Evolutionary conservation across 1,284 basidiomycete species (phyloP), one percentile per base, ranked within the genome.

Genomic region (Irpex sp.): DNA sequence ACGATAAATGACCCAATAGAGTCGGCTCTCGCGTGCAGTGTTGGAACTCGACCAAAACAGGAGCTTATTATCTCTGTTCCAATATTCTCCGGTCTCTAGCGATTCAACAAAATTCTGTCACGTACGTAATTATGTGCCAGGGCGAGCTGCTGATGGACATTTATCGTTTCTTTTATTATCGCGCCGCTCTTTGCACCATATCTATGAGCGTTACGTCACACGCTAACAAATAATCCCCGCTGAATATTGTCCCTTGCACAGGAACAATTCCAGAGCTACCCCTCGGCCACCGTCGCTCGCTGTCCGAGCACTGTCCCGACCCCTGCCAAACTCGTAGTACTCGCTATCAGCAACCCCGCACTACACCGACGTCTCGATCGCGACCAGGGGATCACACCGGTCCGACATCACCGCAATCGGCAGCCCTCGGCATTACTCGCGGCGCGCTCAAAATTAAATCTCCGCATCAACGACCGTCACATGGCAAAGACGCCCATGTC

Each of bases 1-100:
- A 85, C 82, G 84, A 82, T 81, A 85, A 81, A 82, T 80, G 80
- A 74, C 85, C 84, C 83, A 83, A 85, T 88, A 82, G 86, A 88
- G 85, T 85, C 85, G 66, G 31, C 75, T 69, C 77, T 78, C 79
- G 79, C 78, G 79, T 80, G 79, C 75, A 80, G 78, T 78, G 72
- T 77, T 75, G 75, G 70, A 50, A 50, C 49, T 55, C 80, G 63
- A 59, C 63, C 80, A 81, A 83, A 78, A 79, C 73, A 74, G 77
- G 78, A 75, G 79, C 78, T 82, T 84, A 84, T 85, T 85, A 85
- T 84, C 53, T 58, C 58, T 62, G 82, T 79, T 74, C 63, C 74
- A 75, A 76, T 78, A 78, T 82, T 81, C 80, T 76, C 63, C 68
- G 67, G 70, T 63, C 66, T 68, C 69, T 66, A 61, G 65, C 63